A percentile compares a stretch with the other conserved stretches of the same genome.
Evolutionary conservation across 352 stramenopile genomes (phyloP).

Genomic region (Globisporangium solare): DNA sequence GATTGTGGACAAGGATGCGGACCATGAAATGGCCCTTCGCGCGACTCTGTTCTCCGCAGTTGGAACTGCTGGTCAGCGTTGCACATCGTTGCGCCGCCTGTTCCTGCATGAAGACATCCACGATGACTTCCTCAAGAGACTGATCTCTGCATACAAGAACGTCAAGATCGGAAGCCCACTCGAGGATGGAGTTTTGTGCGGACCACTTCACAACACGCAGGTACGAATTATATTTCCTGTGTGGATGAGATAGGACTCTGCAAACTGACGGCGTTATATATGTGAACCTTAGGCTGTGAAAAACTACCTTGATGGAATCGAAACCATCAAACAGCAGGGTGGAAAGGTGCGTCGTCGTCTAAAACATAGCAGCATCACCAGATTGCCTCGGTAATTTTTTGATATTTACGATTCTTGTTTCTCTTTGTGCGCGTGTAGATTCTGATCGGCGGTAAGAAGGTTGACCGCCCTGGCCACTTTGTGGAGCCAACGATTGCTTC

Average conservation of each 20-base stretch:
- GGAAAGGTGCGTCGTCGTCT: constrained; percentile 45
- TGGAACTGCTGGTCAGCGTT: constrained; percentile 89
- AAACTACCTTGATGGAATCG: constrained; percentile 81
- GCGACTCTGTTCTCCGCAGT: constrained; percentile 90
- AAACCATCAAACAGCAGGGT: constrained; percentile 83
- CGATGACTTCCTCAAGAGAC: constrained; percentile 82
- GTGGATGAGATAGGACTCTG: neutral
- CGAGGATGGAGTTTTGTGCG: constrained; percentile 78
- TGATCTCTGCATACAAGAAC: constrained; percentile 84
- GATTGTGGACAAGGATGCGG: constrained; percentile 90
- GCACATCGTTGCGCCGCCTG: constrained; percentile 89
- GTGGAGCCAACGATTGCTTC: constrained; percentile 90
- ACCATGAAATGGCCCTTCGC: constrained; percentile 88
- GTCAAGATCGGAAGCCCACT: constrained; percentile 88
- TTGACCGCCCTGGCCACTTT: constrained; percentile 83
- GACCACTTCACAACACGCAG: constrained; percentile 60
- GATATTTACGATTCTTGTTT: neutral
- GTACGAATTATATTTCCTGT: constrained; percentile 9
- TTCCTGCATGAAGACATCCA: constrained; percentile 91
- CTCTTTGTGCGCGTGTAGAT: constrained; percentile 37
- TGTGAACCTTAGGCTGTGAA: constrained; percentile 58
- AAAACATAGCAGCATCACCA: neutral
- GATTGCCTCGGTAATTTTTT: too few species aligned
- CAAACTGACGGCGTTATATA: neutral
- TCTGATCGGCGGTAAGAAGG: constrained; percentile 77